These are phyloP conservation scores for Globisporangium polare DNA, from an alignment of 352 stramenopile genomes.

Conservation along the genomic window DNA sequence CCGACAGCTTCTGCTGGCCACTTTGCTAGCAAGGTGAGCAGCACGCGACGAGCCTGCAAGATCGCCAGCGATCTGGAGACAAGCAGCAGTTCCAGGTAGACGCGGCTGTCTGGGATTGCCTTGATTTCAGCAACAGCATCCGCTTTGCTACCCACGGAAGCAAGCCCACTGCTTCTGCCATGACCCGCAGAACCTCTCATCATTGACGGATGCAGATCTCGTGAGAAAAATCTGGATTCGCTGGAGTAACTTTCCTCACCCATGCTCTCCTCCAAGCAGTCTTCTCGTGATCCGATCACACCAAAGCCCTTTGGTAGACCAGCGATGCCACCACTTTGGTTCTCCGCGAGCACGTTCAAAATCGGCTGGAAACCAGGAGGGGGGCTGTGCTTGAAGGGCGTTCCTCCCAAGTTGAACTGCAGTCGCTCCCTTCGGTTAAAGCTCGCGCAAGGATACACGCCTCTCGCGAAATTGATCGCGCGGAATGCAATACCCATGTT, in stretches of 20 bases:
- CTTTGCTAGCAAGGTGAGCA: slow-evolving; percentile 75
- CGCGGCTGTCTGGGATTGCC: slow-evolving; percentile 68
- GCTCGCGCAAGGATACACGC: slow-evolving; percentile 83
- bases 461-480: slow-evolving; percentile 73
- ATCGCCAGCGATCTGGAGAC: slow-evolving; percentile 77
- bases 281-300: slow-evolving; percentile 74
- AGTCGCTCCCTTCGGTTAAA: slow-evolving; percentile 86
- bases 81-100: slow-evolving; percentile 75
- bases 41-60: slow-evolving; percentile 66
- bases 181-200: slow-evolving; percentile 47
- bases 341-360: slow-evolving; percentile 57
- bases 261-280: slow-evolving; percentile 80
- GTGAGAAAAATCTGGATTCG: slow-evolving; percentile 74
- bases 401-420: slow-evolving; percentile 85
- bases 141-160: slow-evolving; percentile 44
- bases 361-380: slow-evolving; percentile 80
- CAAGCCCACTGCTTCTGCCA: slow-evolving; percentile 37
- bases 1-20: slow-evolving; percentile 63
- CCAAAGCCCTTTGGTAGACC: slow-evolving; percentile 63
- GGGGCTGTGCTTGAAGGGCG: slow-evolving; percentile 70
- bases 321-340: slow-evolving; percentile 25
- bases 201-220: slow-evolving; percentile 76
- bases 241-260: slow-evolving; percentile 82
- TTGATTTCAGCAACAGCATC: slow-evolving; percentile 76
- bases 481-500: slow-evolving; percentile 88